phyloP scores from a whole-genome alignment of 2,329 filamentous ascomycete species.

The Chrysoporthe deuterocubensis region DNA sequence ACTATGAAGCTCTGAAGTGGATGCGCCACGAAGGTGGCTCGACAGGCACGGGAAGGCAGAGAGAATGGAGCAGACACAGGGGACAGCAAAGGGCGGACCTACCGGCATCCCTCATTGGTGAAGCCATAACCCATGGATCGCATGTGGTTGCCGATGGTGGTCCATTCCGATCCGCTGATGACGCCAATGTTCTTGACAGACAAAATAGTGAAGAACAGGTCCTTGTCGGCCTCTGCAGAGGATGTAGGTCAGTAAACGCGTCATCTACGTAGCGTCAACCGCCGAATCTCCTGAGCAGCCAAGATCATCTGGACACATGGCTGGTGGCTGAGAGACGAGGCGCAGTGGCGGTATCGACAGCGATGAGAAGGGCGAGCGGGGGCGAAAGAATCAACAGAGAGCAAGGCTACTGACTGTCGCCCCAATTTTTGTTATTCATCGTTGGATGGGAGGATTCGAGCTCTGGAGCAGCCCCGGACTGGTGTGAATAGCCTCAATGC shows the following conservation, averaged over 20 bases:
- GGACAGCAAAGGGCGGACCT: slow-evolving; percentile 39
- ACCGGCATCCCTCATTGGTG: slow-evolving; percentile 68
- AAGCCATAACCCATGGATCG: slow-evolving; percentile 63
- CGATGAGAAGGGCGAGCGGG: background rate
- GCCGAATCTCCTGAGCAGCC: slow-evolving; percentile 38
- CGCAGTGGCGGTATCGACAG: slow-evolving; percentile 27
- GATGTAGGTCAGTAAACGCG: slow-evolving; percentile 13
- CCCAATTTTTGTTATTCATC: slow-evolving; percentile 31
- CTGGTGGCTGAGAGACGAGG: background rate
- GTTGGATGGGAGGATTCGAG: slow-evolving; percentile 7
- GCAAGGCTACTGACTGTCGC: slow-evolving; percentile 27
- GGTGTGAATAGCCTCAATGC: slow-evolving; percentile 26
- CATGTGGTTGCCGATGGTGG: slow-evolving; percentile 65
- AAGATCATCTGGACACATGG: background rate
- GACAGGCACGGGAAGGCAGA: slow-evolving; percentile 11
- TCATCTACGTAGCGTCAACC: background rate
- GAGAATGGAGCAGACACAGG: slow-evolving; percentile 8
- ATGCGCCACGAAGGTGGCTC: slow-evolving; percentile 7
- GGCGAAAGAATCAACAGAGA: slow-evolving; percentile 1
- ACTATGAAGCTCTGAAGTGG: background rate
- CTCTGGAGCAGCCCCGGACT: slow-evolving; percentile 12
- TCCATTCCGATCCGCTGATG: slow-evolving; percentile 67
- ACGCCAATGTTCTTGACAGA: slow-evolving; percentile 66
- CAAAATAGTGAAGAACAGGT: slow-evolving; percentile 66
- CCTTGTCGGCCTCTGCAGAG: slow-evolving; percentile 56